Evolutionary conservation across 2,329 filamentous ascomycete genomes (phyloP).

Genomic region (Fusarium miscanthi): DNA sequence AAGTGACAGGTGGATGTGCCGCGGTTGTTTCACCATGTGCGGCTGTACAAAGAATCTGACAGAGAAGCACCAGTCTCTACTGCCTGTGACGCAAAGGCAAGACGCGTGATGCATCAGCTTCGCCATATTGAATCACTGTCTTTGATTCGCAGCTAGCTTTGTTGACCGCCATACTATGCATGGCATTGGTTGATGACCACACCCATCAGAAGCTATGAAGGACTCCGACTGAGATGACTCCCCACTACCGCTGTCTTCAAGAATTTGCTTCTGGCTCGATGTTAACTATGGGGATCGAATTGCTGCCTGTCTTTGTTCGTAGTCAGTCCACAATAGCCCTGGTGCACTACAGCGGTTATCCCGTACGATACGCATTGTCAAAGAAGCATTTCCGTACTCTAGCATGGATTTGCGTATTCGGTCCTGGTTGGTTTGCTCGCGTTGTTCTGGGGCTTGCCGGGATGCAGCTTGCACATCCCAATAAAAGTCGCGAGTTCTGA

Average conservation of each 20-base stretch:
- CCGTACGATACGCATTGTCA: not conserved
- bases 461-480: conserved; percentile 32
- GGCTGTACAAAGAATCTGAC: conserved; percentile 3
- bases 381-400: not conserved
- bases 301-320: not conserved
- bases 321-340: not conserved
- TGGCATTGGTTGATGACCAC: not conserved
- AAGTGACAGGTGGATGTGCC: conserved; percentile 20
- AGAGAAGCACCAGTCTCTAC: not conserved
- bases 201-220: not conserved
- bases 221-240: conserved; percentile 9
- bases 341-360: conserved; percentile 3
- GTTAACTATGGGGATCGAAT: not conserved
- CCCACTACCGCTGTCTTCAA: conserved; percentile 25
- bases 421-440: conserved; percentile 14
- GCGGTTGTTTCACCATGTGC: conserved; percentile 19
- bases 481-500: conserved; percentile 23
- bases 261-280: not conserved
- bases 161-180: conserved; percentile 3
- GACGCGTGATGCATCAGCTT: conserved; percentile 8
- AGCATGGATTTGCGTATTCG: conserved; percentile 1
- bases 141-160: conserved; percentile 9
- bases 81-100: conserved; percentile 16
- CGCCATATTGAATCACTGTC: not conserved
- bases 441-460: conserved; percentile 22